Evolutionary conservation across 2,329 filamentous ascomycete genomes (phyloP), one percentile per base, ranked within the genome.

Genomic region (Diplodia intermedia): DNA sequence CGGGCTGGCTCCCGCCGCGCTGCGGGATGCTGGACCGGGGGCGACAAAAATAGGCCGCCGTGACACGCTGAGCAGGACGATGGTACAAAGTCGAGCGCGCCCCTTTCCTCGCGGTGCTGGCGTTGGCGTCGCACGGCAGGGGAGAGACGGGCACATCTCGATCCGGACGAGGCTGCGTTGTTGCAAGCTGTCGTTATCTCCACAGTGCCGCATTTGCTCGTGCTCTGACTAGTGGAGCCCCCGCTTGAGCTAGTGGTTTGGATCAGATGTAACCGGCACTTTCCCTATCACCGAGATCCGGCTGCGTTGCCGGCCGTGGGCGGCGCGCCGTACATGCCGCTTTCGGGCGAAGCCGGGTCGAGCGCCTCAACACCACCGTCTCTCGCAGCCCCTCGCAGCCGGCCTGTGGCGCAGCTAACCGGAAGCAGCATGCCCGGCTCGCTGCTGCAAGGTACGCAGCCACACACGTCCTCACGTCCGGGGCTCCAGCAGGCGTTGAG

Each of bases 131-230:
- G 65, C 65, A 66, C 65, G 47, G 65, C 53, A 49, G 53, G 54
- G 29, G 63, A 31, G 65, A 66, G 31, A 66, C 40, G 53, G 40
- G 53, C 53, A 31, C 65, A 33, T n/a, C 65, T 66, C 65, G 53
- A 66, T 66, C 53, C 53, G 65, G 65, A 55, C 53, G 53, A 66
- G 53, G 29, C 53, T 66, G 40, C 53, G 38, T 47, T 57, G 65
- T 66, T 53, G 65, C 65, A 57, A 57, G 53, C 38, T 57, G 65
- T 50, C 54, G 53, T 57, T 57, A 66, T 66, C 65, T 66, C 65
- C 65, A 66, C 65, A 66, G 40, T 66, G 53, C 53, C 65, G 65
- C 65, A 66, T 66, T 57, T 57, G 65, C 65, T 66, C 65, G 65
- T 57, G 65, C 65, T 57, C 55, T 38, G 29, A 52, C 60, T 63